phyloP scores from a whole-genome alignment of 768 basidiomycete genomes.

The Auricularia auricula-judae region DNA sequence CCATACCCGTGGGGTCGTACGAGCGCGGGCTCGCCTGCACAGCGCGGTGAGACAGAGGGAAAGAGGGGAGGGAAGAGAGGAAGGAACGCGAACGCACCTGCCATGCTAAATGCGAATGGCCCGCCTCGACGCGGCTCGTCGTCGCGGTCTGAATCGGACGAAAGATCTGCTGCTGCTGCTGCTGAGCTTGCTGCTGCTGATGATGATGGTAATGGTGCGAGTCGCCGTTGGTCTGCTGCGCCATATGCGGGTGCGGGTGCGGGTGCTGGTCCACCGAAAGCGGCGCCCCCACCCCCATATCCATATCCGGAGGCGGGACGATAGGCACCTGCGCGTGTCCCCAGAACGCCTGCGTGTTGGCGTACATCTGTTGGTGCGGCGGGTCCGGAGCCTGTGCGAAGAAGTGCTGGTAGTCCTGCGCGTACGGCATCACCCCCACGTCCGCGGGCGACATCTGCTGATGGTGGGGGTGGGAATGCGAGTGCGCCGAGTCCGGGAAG shows the following conservation, averaged over 20 bases:
- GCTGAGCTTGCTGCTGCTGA: neutral
- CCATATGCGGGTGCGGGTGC: neutral
- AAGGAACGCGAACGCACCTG: neutral
- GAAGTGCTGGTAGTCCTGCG: neutral
- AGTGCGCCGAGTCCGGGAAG: neutral
- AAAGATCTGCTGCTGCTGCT: neutral
- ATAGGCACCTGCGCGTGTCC: neutral
- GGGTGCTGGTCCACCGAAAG: neutral
- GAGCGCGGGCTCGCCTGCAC: too few relatives aligned
- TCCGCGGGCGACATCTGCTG: neutral
- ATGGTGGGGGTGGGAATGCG: neutral
- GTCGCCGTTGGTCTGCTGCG: neutral
- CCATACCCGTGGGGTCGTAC: too few relatives aligned
- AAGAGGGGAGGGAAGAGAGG: neutral
- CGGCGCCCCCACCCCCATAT: neutral
- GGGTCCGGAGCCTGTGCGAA: neutral
- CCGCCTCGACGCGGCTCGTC: neutral
- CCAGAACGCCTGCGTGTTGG: neutral
- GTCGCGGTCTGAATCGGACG: neutral
- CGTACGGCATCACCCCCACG: neutral
- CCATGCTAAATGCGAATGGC: slow-evolving; percentile 1
- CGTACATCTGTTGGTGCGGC: neutral
- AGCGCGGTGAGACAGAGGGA: neutral
- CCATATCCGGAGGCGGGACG: neutral
- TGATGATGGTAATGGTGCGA: neutral